phyloP scores from a whole-genome alignment of 2,329 filamentous ascomycete genomes.

The Neurospora sp. region DNA sequence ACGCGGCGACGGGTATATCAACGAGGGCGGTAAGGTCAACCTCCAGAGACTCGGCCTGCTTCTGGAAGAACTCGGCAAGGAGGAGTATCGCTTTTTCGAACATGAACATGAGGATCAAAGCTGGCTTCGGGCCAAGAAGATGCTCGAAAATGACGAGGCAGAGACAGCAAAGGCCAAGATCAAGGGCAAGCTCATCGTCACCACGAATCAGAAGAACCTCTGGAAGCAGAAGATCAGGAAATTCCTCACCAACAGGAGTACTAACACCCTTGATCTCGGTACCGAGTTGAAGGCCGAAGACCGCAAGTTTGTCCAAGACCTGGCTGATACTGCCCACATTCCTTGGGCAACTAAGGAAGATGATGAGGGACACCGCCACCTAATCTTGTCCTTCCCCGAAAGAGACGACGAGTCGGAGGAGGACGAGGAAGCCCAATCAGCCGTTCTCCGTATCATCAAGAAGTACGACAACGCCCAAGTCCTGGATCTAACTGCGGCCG shows the following conservation, averaged over 20 bases:
- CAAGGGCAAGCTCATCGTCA: constrained; percentile 61
- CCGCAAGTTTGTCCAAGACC: constrained; percentile 83
- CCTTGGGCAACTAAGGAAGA: constrained; percentile 49
- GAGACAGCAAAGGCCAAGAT: constrained; percentile 42
- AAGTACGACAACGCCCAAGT: constrained; percentile 86
- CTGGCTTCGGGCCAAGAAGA: constrained; percentile 84
- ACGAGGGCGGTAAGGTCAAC: constrained; percentile 89
- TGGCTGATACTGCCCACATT: constrained; percentile 55
- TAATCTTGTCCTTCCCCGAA: constrained; percentile 44
- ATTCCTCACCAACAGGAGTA: constrained; percentile 62
- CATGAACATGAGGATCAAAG: constrained; percentile 76
- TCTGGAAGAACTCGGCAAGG: constrained; percentile 73
- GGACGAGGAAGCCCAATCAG: constrained; percentile 75
- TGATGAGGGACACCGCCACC: constrained; percentile 42
- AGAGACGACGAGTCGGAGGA: constrained; percentile 62
- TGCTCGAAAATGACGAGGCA: constrained; percentile 58
- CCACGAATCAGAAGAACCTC: constrained; percentile 68
- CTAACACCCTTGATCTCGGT: constrained; percentile 62
- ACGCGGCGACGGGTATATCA: constrained; percentile 86
- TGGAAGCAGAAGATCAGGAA: constrained; percentile 73
- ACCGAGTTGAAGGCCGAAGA: constrained; percentile 67
- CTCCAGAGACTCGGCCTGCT: constrained; percentile 67
- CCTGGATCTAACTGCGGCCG: constrained; percentile 67
- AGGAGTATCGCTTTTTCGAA: constrained; percentile 90
- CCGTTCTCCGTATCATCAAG: constrained; percentile 75